phyloP scores from a whole-genome alignment of 768 basidiomycete genomes.

The Mycena crocata region DNA sequence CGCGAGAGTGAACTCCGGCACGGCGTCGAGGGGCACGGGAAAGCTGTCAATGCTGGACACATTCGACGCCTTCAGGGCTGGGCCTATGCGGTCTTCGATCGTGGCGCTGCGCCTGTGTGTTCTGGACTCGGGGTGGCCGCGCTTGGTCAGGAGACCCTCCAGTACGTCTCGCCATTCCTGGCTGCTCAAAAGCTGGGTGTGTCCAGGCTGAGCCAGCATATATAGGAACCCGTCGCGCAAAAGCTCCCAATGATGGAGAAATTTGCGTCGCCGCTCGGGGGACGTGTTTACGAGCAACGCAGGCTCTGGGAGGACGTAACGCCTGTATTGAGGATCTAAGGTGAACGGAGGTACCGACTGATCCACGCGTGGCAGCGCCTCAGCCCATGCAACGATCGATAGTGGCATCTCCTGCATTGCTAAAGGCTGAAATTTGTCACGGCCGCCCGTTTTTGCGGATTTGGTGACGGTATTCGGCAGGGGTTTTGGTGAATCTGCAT shows the following conservation, averaged over 20 bases:
- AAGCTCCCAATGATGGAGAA: neutral
- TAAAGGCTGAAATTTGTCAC: neutral
- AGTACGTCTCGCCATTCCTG: slow-evolving; percentile 5
- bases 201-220: neutral
- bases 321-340: neutral
- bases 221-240: neutral
- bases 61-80: neutral
- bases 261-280: neutral
- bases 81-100: neutral
- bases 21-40: neutral
- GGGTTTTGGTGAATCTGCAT: neutral
- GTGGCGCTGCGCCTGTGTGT: neutral
- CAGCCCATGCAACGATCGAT: neutral
- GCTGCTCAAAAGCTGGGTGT: neutral
- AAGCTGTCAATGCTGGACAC: neutral
- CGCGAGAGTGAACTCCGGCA: neutral
- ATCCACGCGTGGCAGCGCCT: neutral
- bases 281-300: neutral
- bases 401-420: neutral
- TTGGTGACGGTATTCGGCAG: neutral
- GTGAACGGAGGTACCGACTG: neutral
- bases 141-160: neutral
- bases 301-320: neutral
- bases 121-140: neutral
- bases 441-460: neutral